Evolutionary conservation across 768 basidiomycete species (phyloP).

Genomic region (Auricularia heimuer): DNA sequence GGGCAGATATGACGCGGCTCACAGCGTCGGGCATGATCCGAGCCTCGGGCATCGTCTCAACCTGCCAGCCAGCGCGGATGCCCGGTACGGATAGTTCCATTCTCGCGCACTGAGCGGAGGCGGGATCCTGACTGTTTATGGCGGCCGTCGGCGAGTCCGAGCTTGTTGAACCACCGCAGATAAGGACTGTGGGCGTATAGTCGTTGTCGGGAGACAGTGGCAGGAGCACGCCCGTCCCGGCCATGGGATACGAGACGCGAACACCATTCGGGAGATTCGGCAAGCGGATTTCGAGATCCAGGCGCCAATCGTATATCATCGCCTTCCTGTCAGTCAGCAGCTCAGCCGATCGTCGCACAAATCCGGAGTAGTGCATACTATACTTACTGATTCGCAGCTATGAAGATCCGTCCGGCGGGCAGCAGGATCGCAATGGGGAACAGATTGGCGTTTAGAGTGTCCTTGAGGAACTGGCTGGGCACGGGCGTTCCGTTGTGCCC

Average conservation of each 20-base stretch:
- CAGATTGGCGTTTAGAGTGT: conserved; percentile 14
- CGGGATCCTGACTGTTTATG: not conserved
- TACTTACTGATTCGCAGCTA: conserved; percentile 12
- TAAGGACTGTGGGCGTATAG: conserved; percentile 7
- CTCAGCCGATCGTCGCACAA: conserved; percentile 4
- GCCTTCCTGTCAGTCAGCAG: conserved; percentile 3
- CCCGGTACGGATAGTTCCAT: conserved; percentile 14
- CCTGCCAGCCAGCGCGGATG: conserved; percentile 14
- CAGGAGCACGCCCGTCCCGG: conserved; percentile 2
- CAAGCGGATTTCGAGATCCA: conserved; percentile 13
- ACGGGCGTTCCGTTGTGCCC: conserved; percentile 12
- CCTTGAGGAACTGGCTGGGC: conserved; percentile 9
- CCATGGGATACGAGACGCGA: conserved; percentile 10
- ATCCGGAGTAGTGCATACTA: conserved; percentile 2
- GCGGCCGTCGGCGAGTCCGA: not conserved
- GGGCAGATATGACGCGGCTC: not conserved
- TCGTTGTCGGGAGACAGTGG: conserved; percentile 1
- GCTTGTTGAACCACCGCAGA: conserved; percentile 9
- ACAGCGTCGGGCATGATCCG: conserved; percentile 18
- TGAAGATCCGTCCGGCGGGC: conserved; percentile 9
- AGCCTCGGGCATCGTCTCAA: conserved; percentile 12
- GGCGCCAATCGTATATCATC: conserved; percentile 1
- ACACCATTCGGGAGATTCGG: conserved; percentile 17
- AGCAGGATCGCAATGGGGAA: conserved; percentile 14
- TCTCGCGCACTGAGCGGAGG: conserved; percentile 13